Evolutionary conservation across 176 grass and related monocot genomes (phyloP).

Genomic region (Eleusine indica): DNA sequence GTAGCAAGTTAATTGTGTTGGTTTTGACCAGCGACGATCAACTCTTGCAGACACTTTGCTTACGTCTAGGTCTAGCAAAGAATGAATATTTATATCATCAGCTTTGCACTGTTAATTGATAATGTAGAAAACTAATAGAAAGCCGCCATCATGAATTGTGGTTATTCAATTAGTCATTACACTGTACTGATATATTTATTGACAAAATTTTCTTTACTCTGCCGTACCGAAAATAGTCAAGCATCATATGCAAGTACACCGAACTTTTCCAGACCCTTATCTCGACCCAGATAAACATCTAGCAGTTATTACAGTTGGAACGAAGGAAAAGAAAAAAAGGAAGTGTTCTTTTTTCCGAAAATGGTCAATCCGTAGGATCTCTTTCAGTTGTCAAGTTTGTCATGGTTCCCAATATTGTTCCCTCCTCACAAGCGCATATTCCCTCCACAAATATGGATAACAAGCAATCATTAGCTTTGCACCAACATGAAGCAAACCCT

Average conservation of each 20-base stretch:
- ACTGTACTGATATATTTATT: background rate
- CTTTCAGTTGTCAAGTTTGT: slow-evolving; percentile 38
- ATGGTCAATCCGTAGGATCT: background rate
- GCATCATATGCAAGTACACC: background rate
- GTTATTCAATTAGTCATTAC: background rate
- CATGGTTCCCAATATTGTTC: background rate
- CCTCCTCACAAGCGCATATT: slow-evolving; percentile 32
- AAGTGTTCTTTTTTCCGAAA: too few relatives aligned
- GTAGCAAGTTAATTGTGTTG: background rate
- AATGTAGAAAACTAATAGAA: background rate
- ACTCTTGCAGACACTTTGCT: background rate
- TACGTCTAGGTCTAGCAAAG: background rate
- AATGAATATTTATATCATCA: background rate
- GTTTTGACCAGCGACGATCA: background rate
- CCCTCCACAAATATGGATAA: slow-evolving; percentile 34
- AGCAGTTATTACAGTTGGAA: too few relatives aligned
- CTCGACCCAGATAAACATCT: background rate
- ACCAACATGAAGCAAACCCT: slow-evolving; percentile 38
- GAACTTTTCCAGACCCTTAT: background rate
- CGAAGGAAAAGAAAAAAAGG: too few relatives aligned
- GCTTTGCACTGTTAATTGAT: background rate
- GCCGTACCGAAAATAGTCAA: background rate
- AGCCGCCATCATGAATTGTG: background rate
- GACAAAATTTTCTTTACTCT: background rate
- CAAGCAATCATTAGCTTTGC: slow-evolving; percentile 35